A percentile compares a stretch with the other conserved stretches of the same genome.
These are phyloP conservation scores for Volvariella volvacea DNA, from an alignment of 1,284 basidiomycete genomes.

Conservation along the genomic window DNA sequence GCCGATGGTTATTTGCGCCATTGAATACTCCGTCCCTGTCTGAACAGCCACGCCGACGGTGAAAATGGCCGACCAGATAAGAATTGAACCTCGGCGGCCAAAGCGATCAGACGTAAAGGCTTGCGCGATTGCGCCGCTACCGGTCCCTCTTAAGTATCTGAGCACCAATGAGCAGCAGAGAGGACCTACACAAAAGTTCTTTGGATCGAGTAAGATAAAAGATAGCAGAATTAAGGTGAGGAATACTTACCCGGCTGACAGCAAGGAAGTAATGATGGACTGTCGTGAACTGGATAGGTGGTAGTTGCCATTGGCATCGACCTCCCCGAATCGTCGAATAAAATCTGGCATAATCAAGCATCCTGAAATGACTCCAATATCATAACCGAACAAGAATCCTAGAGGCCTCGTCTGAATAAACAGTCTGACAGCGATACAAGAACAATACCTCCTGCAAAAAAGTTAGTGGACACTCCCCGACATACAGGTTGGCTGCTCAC, in stretches of 20 bases:
- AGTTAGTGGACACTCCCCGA: slow-evolving; percentile 8
- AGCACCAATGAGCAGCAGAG: not conserved
- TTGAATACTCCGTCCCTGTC: slow-evolving; percentile 52
- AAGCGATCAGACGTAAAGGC: slow-evolving; percentile 73
- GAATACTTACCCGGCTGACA: slow-evolving; percentile 61
- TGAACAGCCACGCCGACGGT: slow-evolving; percentile 69
- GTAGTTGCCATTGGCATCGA: slow-evolving; percentile 40
- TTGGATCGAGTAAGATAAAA: slow-evolving; percentile 6
- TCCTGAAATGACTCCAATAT: slow-evolving; percentile 71
- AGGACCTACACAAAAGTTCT: slow-evolving; percentile 55
- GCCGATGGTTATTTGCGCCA: slow-evolving; percentile 64
- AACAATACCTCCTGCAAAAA: slow-evolving; percentile 6
- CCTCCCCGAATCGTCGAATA: slow-evolving; percentile 57
- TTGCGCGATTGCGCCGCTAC: slow-evolving; percentile 62
- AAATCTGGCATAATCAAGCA: slow-evolving; percentile 80
- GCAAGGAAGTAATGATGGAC: slow-evolving; percentile 72
- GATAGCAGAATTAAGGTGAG: not conserved
- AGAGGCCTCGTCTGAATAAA: not conserved
- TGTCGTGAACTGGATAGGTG: slow-evolving; percentile 57
- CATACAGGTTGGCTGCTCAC: too few species aligned
- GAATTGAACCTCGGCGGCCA: slow-evolving; percentile 66
- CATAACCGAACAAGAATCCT: slow-evolving; percentile 63
- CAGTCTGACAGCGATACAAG: not conserved
- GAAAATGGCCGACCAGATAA: slow-evolving; percentile 74
- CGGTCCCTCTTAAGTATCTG: not conserved